A percentile compares a stretch with the other conserved stretches of the same genome.
Evolutionary conservation across 1,139 yeast genomes (phyloP).

Genomic region (Pichia sp.): DNA sequence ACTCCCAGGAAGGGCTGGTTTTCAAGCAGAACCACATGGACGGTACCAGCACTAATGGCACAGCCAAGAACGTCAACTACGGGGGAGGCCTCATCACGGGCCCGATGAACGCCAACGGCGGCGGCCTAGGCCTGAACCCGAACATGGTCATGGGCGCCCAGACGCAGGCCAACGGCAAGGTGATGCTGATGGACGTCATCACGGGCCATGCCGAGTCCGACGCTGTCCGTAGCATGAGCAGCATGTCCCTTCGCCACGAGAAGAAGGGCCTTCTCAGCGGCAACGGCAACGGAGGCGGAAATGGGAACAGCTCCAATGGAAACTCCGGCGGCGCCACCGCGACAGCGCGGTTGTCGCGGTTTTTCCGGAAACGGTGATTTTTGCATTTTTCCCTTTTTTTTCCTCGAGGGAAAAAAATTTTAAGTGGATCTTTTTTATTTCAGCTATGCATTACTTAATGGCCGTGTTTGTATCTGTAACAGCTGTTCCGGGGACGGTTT

Average conservation of each 20-base stretch:
- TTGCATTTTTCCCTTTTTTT: background rate
- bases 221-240: background rate
- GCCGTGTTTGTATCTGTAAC: no score
- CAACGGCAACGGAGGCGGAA: background rate
- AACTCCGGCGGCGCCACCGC: background rate
- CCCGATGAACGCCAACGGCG: background rate
- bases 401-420: background rate
- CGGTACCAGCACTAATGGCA: slow-evolving; percentile 16
- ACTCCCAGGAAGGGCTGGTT: slow-evolving; percentile 51
- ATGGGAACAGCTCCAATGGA: background rate
- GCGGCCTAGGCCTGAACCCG: slow-evolving; percentile 1
- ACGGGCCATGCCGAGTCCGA: slow-evolving; percentile 1
- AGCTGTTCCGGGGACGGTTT: no score
- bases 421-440: background rate
- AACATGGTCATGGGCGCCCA: slow-evolving; percentile 1
- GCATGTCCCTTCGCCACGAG: slow-evolving; percentile 1
- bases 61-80: background rate
- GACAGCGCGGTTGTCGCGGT: slow-evolving; percentile 15
- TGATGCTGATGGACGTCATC: slow-evolving; percentile 4
- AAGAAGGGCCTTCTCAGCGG: background rate
- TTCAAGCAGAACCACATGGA: slow-evolving; percentile 35
- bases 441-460: background rate
- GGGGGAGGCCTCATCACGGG: slow-evolving; percentile 15
- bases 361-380: slow-evolving; percentile 12
- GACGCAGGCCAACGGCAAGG: background rate